Percentiles rank a stretch among this genome's conserved stretches.
Conservation (phyloP, 2,329 filamentous ascomycete species). For the Chrysoporthe puriensis region DNA sequence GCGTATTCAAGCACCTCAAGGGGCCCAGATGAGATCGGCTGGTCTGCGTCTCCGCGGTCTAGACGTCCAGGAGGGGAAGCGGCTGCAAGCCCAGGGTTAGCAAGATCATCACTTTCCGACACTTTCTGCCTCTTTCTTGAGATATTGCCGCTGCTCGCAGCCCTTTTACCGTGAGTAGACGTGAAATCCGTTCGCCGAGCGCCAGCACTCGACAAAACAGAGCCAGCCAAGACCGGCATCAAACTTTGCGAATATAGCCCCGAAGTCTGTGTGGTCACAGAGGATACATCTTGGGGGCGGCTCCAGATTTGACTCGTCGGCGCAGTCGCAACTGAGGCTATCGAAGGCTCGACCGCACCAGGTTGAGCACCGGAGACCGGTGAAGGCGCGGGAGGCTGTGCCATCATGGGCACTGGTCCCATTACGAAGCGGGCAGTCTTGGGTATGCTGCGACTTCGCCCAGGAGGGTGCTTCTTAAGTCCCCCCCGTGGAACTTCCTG, state of each 20-base stretch:
- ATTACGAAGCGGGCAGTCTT: background rate
- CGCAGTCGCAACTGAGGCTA: no score
- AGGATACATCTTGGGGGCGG: no score
- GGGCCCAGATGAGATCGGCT: background rate
- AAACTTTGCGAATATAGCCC: no score
- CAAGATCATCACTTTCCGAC: background rate
- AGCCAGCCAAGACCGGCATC: no score
- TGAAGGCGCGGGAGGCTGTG: background rate
- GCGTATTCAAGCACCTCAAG: background rate
- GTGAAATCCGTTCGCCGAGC: no score
- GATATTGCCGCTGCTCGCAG: background rate
- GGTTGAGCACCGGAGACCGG: background rate
- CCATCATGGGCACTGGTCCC: background rate
- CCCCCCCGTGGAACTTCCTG: background rate
- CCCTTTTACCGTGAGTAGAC: background rate
- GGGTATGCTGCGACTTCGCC: background rate
- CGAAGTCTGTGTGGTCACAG: no score
- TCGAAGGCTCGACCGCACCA: background rate
- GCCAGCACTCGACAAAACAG: no score
- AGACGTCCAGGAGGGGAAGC: background rate
- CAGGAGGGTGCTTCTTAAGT: background rate
- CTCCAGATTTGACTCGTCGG: no score
- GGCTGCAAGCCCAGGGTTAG: background rate
- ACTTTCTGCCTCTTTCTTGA: background rate
- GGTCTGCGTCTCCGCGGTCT: background rate